Conservation (phyloP, 2,329 filamentous ascomycete species). For the Ophiostoma perfectum region DNA sequence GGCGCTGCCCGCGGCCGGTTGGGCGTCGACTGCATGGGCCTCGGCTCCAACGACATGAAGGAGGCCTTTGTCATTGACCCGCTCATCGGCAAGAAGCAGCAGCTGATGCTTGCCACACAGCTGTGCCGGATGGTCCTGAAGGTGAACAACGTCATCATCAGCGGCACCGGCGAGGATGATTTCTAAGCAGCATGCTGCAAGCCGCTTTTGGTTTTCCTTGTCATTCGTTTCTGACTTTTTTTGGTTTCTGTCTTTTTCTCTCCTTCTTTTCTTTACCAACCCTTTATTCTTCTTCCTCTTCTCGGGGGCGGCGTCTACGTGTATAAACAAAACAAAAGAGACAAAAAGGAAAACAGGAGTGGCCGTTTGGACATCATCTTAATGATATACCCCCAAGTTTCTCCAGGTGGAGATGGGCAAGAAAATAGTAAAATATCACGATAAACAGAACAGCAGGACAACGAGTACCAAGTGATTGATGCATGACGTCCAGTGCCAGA, state of each 20-base stretch:
- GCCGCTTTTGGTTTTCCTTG: not conserved
- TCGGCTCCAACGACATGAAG: conserved; percentile 94
- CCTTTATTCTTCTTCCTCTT: conserved; percentile 1
- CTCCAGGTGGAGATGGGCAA: conserved; percentile 6
- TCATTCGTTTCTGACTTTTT: not conserved
- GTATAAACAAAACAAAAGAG: conserved; percentile 8
- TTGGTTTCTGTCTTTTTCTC: not conserved
- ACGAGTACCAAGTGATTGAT: not conserved
- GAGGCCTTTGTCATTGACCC: conserved; percentile 98
- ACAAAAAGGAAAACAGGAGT: not conserved
- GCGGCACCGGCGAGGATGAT: conserved; percentile 79
- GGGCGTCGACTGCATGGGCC: conserved; percentile 97
- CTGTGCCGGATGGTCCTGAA: conserved; percentile 97
- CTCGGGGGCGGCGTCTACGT: conserved; percentile 3
- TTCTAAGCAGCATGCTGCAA: conserved; percentile 49
- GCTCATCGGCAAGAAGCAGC: conserved; percentile 95
- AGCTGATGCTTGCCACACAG: conserved; percentile 92
- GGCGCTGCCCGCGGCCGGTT: conserved; percentile 53
- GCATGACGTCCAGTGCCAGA: too few relatives aligned
- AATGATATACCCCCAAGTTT: not conserved
- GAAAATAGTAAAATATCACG: not conserved
- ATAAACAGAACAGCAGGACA: not conserved
- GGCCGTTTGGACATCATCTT: not conserved
- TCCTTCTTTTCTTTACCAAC: not conserved
- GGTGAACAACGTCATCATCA: conserved; percentile 93